Evolutionary conservation across 1,284 basidiomycete genomes (phyloP).

Genomic region (Boletus sp.): DNA sequence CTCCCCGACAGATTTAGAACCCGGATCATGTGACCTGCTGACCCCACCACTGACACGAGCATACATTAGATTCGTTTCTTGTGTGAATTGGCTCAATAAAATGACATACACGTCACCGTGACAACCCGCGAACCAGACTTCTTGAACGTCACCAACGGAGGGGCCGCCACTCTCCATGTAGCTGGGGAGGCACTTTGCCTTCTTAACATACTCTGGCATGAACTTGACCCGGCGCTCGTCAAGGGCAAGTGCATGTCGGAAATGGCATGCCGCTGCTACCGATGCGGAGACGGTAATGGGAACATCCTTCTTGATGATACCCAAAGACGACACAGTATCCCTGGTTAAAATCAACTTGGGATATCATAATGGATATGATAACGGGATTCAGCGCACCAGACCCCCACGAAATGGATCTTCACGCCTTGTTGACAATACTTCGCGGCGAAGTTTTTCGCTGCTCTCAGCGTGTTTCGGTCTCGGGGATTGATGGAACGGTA

Average conservation of each 20-base stretch:
- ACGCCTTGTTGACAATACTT: not conserved
- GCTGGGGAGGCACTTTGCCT: too few relatives aligned
- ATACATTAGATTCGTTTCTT: not conserved
- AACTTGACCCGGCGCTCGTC: constrained; percentile 45
- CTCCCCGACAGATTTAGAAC: not conserved
- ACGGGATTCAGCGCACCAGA: not conserved
- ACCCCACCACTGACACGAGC: constrained; percentile 3
- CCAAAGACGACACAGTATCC: constrained; percentile 46
- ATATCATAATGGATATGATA: too few relatives aligned
- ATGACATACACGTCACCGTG: not conserved
- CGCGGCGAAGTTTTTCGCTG: too few relatives aligned
- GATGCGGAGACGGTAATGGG: constrained; percentile 21
- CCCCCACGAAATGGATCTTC: not conserved
- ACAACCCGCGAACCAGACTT: not conserved
- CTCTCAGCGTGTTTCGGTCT: too few relatives aligned
- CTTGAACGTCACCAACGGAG: not conserved
- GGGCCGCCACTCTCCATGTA: too few relatives aligned
- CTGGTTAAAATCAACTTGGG: constrained; percentile 28
- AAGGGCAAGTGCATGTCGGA: constrained; percentile 45
- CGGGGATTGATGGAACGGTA: too few relatives aligned
- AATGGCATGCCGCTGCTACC: constrained; percentile 30
- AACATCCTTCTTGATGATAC: constrained; percentile 25
- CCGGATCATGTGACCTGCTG: not conserved
- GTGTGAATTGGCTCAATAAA: too few relatives aligned
- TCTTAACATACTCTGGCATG: constrained; percentile 39